Evolutionary conservation across 176 grass and related monocot species (phyloP).

Genomic region (Zizania latifolia): DNA sequence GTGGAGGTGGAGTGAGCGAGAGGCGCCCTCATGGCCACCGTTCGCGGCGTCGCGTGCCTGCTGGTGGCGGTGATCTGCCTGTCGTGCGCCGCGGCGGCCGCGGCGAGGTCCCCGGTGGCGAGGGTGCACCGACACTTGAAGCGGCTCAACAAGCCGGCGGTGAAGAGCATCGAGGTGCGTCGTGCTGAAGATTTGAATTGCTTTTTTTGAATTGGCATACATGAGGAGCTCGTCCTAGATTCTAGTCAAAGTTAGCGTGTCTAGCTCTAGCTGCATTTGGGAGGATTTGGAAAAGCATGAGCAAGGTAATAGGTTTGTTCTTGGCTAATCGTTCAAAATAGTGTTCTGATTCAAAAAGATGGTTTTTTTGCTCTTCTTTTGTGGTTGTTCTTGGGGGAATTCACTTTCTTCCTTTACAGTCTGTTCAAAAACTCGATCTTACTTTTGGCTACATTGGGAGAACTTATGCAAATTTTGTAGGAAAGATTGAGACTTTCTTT

Average conservation of each 20-base stretch:
- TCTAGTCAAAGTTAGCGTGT: background rate
- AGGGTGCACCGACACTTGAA: slow-evolving; percentile 74
- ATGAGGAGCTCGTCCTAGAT: background rate
- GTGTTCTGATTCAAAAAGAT: slow-evolving; percentile 5
- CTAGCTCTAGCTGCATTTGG: slow-evolving; percentile 4
- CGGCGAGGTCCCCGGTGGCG: slow-evolving; percentile 24
- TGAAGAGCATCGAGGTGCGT: slow-evolving; percentile 81
- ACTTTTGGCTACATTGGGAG: background rate
- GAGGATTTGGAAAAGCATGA: slow-evolving; percentile 17
- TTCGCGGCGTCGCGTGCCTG: slow-evolving; percentile 21
- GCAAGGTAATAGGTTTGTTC: background rate
- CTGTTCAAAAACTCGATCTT: background rate
- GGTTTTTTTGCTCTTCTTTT: slow-evolving; percentile 2
- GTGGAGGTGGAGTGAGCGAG: too few species aligned
- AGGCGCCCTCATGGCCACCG: slow-evolving; percentile 42
- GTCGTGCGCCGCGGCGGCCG: slow-evolving; percentile 36
- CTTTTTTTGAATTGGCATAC: background rate
- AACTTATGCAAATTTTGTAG: background rate
- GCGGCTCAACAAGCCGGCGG: slow-evolving; percentile 71
- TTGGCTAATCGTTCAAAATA: background rate
- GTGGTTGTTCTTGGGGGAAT: slow-evolving; percentile 14
- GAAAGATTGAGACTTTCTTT: background rate
- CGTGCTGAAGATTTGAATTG: slow-evolving; percentile 11
- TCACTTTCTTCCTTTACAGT: slow-evolving; percentile 23
- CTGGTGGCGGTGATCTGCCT: slow-evolving; percentile 53